Percentiles rank a stretch among this genome's conserved stretches.
These are phyloP conservation scores for Wickerhamomyces sp. DNA, from an alignment of 1,139 yeast genomes.

Conservation along the genomic window DNA sequence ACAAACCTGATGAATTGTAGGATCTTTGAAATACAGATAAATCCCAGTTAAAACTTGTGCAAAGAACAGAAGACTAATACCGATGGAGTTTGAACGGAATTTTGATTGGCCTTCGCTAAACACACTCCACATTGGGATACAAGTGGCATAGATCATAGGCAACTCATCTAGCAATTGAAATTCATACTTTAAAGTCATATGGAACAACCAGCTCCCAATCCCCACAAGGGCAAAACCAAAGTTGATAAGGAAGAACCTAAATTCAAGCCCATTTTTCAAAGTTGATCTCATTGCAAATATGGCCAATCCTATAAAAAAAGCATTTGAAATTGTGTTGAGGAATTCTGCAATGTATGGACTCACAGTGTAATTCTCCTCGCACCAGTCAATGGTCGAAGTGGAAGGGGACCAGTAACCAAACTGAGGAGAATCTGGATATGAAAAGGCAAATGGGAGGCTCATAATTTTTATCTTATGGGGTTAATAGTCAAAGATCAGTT, in stretches of 20 bases:
- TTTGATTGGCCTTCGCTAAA: conserved; percentile 49
- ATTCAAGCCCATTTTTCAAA: conserved; percentile 54
- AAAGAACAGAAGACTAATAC: conserved; percentile 46
- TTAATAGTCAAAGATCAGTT: not conserved
- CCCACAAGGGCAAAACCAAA: conserved; percentile 86
- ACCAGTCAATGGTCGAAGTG: conserved; percentile 75
- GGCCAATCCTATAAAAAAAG: conserved; percentile 57
- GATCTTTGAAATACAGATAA: conserved; percentile 69
- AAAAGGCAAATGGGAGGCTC: conserved; percentile 36
- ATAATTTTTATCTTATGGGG: conserved; percentile 1
- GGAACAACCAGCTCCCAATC: conserved; percentile 90
- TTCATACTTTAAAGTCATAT: conserved; percentile 87
- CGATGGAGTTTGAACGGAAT: conserved; percentile 39
- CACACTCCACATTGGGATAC: conserved; percentile 89
- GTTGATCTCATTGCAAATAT: conserved; percentile 36
- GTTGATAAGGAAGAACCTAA: conserved; percentile 64
- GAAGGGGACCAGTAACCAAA: conserved; percentile 22
- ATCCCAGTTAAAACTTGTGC: conserved; percentile 54
- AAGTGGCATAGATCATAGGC: conserved; percentile 97
- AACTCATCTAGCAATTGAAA: conserved; percentile 90
- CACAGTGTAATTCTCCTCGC: conserved; percentile 85
- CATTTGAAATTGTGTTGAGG: conserved; percentile 67
- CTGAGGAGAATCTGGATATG: conserved; percentile 27
- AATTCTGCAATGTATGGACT: conserved; percentile 75
- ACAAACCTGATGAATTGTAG: conserved; percentile 65